Evolutionary conservation across 805 yeast genomes (phyloP).

Genomic region (Starmerella bombi): DNA sequence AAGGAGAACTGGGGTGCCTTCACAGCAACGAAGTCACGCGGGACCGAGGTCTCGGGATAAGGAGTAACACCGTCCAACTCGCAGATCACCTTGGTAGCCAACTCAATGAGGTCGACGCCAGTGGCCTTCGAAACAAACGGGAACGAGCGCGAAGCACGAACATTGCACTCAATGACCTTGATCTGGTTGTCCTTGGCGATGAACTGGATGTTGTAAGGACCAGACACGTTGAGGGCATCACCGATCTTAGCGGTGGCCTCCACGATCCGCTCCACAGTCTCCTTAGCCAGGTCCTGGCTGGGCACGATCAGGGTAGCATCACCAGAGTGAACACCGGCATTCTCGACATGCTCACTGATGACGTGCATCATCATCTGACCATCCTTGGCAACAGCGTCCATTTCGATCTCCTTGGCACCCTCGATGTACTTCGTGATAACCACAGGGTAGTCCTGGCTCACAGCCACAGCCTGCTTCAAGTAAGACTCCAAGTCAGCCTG

Average conservation of each 20-base stretch:
- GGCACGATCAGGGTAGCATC: constrained; percentile 94
- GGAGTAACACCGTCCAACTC: constrained; percentile 48
- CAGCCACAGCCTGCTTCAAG: constrained; percentile 77
- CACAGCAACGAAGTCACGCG: constrained; percentile 87
- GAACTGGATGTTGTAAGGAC: constrained; percentile 97
- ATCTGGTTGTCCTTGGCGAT: constrained; percentile 90
- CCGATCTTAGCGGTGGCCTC: constrained; percentile 90
- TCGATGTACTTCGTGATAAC: constrained; percentile 92
- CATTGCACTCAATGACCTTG: constrained; percentile 96
- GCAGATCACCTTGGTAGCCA: constrained; percentile 85
- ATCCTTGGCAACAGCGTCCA: constrained; percentile 87
- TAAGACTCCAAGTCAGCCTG: constrained; percentile 70
- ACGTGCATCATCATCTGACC: constrained; percentile 90
- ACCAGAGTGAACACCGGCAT: constrained; percentile 98
- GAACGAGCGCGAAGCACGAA: constrained; percentile 96
- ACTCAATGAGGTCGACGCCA: constrained; percentile 89
- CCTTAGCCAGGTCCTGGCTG: constrained; percentile 64
- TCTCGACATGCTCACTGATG: constrained; percentile 93
- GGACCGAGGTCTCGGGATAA: constrained; percentile 78
- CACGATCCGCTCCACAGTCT: constrained; percentile 57
- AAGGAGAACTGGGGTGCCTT: constrained; percentile 97
- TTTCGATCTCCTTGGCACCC: constrained; percentile 93
- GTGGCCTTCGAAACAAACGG: constrained; percentile 97
- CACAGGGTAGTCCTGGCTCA: constrained; percentile 92
- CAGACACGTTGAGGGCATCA: constrained; percentile 85